phyloP scores from a whole-genome alignment of 257 asterid species.

The Eustoma russellianum region DNA sequence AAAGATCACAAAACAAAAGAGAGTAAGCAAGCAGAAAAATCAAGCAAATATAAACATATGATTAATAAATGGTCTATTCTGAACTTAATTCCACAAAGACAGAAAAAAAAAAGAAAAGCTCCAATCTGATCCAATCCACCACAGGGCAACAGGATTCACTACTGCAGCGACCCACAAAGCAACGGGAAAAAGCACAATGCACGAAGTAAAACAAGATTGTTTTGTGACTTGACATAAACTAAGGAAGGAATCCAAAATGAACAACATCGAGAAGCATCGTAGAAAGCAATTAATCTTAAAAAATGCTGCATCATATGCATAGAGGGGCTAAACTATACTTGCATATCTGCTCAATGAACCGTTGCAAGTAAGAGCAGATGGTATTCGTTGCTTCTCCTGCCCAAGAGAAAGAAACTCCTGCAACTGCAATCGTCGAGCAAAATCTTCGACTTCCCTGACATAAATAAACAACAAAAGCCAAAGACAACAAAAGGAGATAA shows the following conservation, averaged over 20 bases:
- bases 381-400: constrained; percentile 56
- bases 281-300: not conserved
- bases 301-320: not conserved
- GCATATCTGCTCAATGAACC: constrained; percentile 59
- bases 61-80: too few relatives aligned
- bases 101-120: too few relatives aligned
- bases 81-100: too few relatives aligned
- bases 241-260: not conserved
- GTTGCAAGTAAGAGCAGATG: constrained; percentile 49
- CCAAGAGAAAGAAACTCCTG: constrained; percentile 76
- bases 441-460: constrained; percentile 92
- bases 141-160: too few relatives aligned
- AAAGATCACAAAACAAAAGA: too few relatives aligned
- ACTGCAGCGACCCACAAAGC: too few relatives aligned
- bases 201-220: too few relatives aligned
- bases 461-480: not conserved
- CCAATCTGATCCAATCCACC: too few relatives aligned
- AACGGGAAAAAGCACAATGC: too few relatives aligned
- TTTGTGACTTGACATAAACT: not conserved
- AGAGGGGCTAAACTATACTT: constrained; percentile 27
- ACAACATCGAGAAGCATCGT: not conserved
- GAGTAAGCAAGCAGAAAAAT: too few relatives aligned
- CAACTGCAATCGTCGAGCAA: constrained; percentile 85
- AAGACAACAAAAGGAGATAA: too few relatives aligned
- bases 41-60: too few relatives aligned